Conservation (phyloP, 2,329 filamentous ascomycete species). For the Pestalotiopsis sp. region DNA sequence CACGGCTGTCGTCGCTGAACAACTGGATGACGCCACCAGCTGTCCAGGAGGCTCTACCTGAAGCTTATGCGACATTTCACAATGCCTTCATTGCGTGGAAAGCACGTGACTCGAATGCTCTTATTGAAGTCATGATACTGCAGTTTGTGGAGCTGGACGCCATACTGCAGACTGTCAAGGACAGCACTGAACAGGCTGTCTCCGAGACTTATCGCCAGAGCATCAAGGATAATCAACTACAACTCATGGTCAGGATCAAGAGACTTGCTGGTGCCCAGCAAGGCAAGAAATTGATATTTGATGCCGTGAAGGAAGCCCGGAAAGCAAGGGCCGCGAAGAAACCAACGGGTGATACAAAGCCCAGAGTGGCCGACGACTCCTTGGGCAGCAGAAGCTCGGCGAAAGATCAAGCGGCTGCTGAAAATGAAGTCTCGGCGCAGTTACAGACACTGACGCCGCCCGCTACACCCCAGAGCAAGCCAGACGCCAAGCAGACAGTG, state of each 20-base stretch:
- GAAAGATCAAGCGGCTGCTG: constrained; percentile 42
- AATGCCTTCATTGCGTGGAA: constrained; percentile 86
- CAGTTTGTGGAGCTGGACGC: constrained; percentile 84
- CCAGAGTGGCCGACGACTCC: constrained; percentile 61
- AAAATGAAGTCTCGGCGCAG: constrained; percentile 40
- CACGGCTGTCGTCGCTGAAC: constrained; percentile 67
- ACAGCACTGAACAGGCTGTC: constrained; percentile 73
- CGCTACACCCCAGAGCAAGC: constrained; percentile 48
- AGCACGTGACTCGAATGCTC: constrained; percentile 74
- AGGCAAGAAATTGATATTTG: constrained; percentile 73
- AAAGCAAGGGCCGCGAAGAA: constrained; percentile 67
- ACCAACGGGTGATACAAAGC: constrained; percentile 70
- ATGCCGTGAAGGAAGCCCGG: constrained; percentile 73
- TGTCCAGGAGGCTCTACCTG: constrained; percentile 64
- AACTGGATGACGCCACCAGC: constrained; percentile 67
- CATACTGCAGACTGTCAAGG: constrained; percentile 82
- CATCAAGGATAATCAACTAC: constrained; percentile 79
- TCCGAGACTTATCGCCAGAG: constrained; percentile 78
- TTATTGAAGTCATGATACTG: constrained; percentile 84
- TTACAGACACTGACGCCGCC: constrained; percentile 58
- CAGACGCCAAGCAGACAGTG: constrained; percentile 38
- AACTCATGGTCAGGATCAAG: constrained; percentile 79
- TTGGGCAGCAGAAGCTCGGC: constrained; percentile 35
- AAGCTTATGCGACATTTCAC: constrained; percentile 74
- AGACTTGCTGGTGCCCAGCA: constrained; percentile 72